Conservation (phyloP, 1,284 basidiomycete genomes). For the Ceratobasidium sp. region DNA sequence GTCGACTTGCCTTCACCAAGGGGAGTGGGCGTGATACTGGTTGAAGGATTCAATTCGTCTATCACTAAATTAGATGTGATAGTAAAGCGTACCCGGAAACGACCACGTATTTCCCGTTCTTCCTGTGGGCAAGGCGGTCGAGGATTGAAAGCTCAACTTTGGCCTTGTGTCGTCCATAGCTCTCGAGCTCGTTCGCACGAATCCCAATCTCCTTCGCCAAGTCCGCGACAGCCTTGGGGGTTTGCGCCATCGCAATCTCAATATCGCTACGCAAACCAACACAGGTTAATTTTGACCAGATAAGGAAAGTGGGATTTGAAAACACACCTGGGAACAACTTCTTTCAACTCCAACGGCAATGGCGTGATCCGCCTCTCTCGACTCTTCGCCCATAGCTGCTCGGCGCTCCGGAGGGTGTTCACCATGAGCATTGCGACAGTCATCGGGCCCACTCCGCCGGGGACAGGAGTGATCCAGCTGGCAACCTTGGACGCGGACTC, state of each 20-base stretch:
- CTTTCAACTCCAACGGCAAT: constrained; percentile 81
- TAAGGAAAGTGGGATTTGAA: neutral
- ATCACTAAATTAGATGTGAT: neutral
- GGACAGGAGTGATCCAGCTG: constrained; percentile 95
- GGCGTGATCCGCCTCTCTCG: constrained; percentile 81
- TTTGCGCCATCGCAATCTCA: constrained; percentile 95
- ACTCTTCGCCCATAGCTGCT: constrained; percentile 80
- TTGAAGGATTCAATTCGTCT: constrained; percentile 35
- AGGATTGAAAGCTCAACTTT: constrained; percentile 95
- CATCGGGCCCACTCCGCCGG: constrained; percentile 99
- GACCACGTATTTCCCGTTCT: constrained; percentile 97
- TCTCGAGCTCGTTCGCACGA: constrained; percentile 89
- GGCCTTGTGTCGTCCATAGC: constrained; percentile 96
- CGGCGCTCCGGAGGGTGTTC: constrained; percentile 90
- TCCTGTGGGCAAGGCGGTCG: constrained; percentile 86
- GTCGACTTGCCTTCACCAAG: constrained; percentile 99
- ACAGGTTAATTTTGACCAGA: neutral
- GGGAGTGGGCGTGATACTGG: constrained; percentile 96
- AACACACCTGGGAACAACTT: constrained; percentile 81
- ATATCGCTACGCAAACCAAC: constrained; percentile 75
- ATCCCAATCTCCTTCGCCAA: constrained; percentile 94
- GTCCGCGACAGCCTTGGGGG: constrained; percentile 87
- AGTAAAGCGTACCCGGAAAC: constrained; percentile 79
- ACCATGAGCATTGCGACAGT: constrained; percentile 99
- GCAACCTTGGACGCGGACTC: constrained; percentile 82